Evolutionary conservation across 441 rosid species (phyloP), one percentile per base, ranked within the genome.

Genomic region (Sinapis alba): DNA sequence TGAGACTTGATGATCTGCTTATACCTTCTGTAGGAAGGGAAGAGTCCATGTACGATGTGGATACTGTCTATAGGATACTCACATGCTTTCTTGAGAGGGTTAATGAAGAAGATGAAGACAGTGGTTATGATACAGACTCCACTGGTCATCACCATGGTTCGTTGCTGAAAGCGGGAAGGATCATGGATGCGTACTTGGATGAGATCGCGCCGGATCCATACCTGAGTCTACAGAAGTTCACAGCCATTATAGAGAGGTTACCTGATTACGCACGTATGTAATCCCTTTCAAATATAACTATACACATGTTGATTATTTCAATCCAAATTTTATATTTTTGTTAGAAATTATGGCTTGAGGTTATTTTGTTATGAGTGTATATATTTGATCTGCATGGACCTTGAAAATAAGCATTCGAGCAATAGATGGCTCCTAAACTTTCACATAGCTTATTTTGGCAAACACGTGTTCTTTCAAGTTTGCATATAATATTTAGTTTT

Each of bases 161-260:
- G 20, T 82, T 90, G 80, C 63, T 91, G 70, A 94, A 89, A 81
- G 92, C 90, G 12, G 97, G 94, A 58, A 76, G 81, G 68, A 87
- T 90, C 72, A 79, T 90, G 7, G 97, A 94, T 80, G 88, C 89
- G 13, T 91, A 87, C 77, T 79, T 91, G 30, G 95, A 91, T 16
- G 97, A 94, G 84, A 92, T 90, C 47, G 95, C 94, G 12, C 87
- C 91, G 6, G 98, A 92, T 73, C 95, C 97, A 20, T 84, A 85
- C 69, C 65, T 94, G 73, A 86, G 86, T 76, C 65, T 88, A 83
- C 86, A 75, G 80, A 91, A 91, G 79, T 94, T 94, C 84, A 79
- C 75, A 11, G 88, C 90, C 54, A 75, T 89, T 84, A 80, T 89
- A 12, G 95, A 92, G 78, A 84, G 86, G 71, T 69, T 94, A 72